Percentiles rank a stretch among this genome's conserved stretches.
Conservation (phyloP, 352 stramenopile species). For the Phytophthora citricola region DNA sequence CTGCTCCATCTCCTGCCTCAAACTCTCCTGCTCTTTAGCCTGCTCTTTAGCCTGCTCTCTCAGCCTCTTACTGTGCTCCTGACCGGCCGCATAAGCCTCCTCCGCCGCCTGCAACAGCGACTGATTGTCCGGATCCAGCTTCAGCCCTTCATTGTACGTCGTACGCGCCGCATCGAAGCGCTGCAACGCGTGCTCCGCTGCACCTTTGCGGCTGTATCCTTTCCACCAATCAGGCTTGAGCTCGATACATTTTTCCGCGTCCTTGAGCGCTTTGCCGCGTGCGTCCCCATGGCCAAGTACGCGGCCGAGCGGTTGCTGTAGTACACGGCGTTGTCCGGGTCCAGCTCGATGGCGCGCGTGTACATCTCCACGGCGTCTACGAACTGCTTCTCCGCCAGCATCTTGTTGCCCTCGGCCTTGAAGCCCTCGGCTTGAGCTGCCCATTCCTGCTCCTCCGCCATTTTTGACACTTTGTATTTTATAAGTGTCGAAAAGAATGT, state of each 20-base stretch:
- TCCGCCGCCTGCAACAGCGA: slow-evolving; percentile 72
- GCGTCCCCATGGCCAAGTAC: slow-evolving; percentile 81
- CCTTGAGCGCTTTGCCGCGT: slow-evolving; percentile 77
- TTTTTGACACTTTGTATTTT: background rate
- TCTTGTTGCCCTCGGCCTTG: slow-evolving; percentile 83
- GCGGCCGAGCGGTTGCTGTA: slow-evolving; percentile 88
- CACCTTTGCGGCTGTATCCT: slow-evolving; percentile 86
- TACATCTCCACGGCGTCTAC: slow-evolving; percentile 85
- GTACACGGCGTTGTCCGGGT: slow-evolving; percentile 88
- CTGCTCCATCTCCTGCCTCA: slow-evolving; percentile 49
- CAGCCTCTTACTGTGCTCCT: slow-evolving; percentile 66
- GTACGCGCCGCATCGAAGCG: slow-evolving; percentile 76
- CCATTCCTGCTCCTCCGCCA: slow-evolving; percentile 52
- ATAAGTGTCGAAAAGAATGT: background rate
- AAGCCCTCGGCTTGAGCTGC: slow-evolving; percentile 80
- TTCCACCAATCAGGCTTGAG: slow-evolving; percentile 88
- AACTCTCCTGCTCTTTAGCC: slow-evolving; percentile 49
- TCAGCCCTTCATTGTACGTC: slow-evolving; percentile 75
- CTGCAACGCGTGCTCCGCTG: slow-evolving; percentile 75
- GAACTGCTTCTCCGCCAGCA: slow-evolving; percentile 70
- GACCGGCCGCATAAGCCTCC: slow-evolving; percentile 75
- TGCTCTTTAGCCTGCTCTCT: slow-evolving; percentile 62
- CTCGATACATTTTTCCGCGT: slow-evolving; percentile 83
- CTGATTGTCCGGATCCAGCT: slow-evolving; percentile 74
- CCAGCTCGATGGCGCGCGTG: slow-evolving; percentile 78